Evolutionary conservation across 805 yeast species (phyloP).

Genomic region (Myxozyma melibiosi): DNA sequence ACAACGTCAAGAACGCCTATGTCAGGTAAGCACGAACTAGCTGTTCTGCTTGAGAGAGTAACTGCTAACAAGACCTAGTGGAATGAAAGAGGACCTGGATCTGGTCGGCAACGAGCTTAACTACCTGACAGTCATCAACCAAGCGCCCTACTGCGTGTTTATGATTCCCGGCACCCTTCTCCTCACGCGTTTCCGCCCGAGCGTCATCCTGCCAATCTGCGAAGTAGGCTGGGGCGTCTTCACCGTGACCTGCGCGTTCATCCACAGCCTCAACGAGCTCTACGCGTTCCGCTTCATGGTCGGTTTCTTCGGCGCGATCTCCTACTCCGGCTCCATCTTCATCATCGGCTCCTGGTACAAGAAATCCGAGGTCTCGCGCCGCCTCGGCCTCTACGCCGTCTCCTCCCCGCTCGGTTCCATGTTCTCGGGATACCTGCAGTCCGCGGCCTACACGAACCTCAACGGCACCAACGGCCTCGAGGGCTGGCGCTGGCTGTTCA

Average conservation of each 20-base stretch:
- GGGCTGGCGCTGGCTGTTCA: slow-evolving; percentile 71
- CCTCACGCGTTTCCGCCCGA: slow-evolving; percentile 43
- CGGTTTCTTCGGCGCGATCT: slow-evolving; percentile 49
- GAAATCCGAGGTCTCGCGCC: slow-evolving; percentile 48
- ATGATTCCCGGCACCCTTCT: slow-evolving; percentile 48
- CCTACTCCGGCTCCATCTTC: slow-evolving; percentile 39
- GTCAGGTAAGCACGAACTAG: slow-evolving; percentile 8
- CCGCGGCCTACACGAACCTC: slow-evolving; percentile 48
- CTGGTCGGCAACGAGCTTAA: slow-evolving; percentile 50
- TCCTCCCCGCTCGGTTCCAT: slow-evolving; percentile 48
- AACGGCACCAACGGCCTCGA: slow-evolving; percentile 47
- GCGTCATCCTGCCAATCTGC: slow-evolving; percentile 42
- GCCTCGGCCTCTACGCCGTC: slow-evolving; percentile 48
- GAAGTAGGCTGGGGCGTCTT: slow-evolving; percentile 46
- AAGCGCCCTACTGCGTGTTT: slow-evolving; percentile 46
- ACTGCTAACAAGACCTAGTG: slow-evolving; percentile 47
- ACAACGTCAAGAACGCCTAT: slow-evolving; percentile 23
- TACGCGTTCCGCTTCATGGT: slow-evolving; percentile 49
- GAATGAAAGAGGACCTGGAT: slow-evolving; percentile 54
- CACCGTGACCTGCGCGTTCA: slow-evolving; percentile 44
- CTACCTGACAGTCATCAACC: slow-evolving; percentile 21
- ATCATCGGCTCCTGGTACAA: slow-evolving; percentile 48
- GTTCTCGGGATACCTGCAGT: slow-evolving; percentile 50
- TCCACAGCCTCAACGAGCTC: slow-evolving; percentile 40
- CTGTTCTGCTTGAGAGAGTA: not conserved